Conservation (phyloP, 2,329 filamentous ascomycete genomes). For the Sporothrix schenckii region DNA sequence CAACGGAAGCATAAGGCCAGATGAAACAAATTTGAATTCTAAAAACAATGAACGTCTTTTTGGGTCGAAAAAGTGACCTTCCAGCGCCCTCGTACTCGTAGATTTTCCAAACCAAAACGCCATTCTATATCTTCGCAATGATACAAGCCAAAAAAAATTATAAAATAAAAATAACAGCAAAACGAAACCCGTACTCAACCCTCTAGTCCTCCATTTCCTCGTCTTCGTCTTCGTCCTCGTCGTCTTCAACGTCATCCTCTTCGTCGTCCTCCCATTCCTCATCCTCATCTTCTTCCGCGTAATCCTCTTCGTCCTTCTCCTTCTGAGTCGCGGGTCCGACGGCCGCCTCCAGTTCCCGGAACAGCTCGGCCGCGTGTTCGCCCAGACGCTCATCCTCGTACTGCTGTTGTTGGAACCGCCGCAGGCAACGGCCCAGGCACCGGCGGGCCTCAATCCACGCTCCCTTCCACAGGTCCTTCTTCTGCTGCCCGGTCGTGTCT, state of each 20-base stretch:
- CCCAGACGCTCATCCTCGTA: slow-evolving; percentile 83
- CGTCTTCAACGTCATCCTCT: slow-evolving; percentile 57
- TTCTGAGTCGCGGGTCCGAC: slow-evolving; percentile 63
- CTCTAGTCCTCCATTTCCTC: slow-evolving; percentile 36
- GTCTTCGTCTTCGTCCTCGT: slow-evolving; percentile 53
- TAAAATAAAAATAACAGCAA: neutral
- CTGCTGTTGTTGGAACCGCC: slow-evolving; percentile 74
- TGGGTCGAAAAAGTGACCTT: neutral
- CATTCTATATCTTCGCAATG: slow-evolving; percentile 19
- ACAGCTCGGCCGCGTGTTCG: slow-evolving; percentile 73
- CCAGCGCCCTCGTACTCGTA: neutral
- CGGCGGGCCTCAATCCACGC: slow-evolving; percentile 74
- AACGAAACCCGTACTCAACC: too few relatives aligned
- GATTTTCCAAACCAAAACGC: slow-evolving; percentile 27
- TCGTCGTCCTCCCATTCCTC: slow-evolving; percentile 52
- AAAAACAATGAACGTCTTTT: neutral
- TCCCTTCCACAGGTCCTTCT: slow-evolving; percentile 56
- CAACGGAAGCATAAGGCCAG: neutral
- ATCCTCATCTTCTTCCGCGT: slow-evolving; percentile 57
- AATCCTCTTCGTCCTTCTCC: slow-evolving; percentile 55
- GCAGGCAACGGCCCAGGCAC: slow-evolving; percentile 80
- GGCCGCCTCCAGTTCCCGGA: slow-evolving; percentile 64
- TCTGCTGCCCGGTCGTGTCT: neutral
- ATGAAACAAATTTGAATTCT: neutral
- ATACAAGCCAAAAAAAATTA: neutral